These are phyloP conservation scores for Perkinsus olseni DNA, from an alignment of 169 alveolate genomes.

Conservation along the genomic window DNA sequence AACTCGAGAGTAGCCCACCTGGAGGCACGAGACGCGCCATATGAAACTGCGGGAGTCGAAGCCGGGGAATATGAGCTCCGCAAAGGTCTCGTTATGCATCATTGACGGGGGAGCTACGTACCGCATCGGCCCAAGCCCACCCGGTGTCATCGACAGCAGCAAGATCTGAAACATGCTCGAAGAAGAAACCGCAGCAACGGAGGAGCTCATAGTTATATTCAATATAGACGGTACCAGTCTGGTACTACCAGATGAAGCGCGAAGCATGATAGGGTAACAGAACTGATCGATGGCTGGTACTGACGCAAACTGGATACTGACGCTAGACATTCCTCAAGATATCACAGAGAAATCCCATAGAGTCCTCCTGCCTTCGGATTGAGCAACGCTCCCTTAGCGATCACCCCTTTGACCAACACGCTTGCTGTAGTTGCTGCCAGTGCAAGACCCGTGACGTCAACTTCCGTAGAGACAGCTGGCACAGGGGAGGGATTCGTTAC, in stretches of 20 bases:
- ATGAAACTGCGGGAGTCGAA: background rate
- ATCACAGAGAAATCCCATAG: background rate
- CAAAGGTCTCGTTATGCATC: background rate
- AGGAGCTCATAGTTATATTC: background rate
- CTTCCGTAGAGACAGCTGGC: background rate
- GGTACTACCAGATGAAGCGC: background rate
- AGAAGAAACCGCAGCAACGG: background rate
- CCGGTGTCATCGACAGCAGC: background rate
- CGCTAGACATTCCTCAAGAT: background rate
- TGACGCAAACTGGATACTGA: background rate
- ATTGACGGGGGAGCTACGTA: background rate
- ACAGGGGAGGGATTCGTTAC: background rate
- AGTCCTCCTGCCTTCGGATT: background rate
- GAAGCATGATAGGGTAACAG: too few relatives aligned
- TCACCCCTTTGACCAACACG: background rate
- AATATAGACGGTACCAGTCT: background rate
- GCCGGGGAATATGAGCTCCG: background rate
- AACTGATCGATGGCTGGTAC: too few relatives aligned
- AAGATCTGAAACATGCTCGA: background rate
- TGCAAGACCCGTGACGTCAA: background rate
- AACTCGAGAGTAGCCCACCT: too few relatives aligned
- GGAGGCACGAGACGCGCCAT: background rate
- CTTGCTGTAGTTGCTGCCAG: background rate
- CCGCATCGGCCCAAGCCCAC: background rate
- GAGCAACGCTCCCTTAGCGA: background rate